Base-by-base conservation (phyloP, 441 rosid genomes). In the Aleurites moluccanus region DNA sequence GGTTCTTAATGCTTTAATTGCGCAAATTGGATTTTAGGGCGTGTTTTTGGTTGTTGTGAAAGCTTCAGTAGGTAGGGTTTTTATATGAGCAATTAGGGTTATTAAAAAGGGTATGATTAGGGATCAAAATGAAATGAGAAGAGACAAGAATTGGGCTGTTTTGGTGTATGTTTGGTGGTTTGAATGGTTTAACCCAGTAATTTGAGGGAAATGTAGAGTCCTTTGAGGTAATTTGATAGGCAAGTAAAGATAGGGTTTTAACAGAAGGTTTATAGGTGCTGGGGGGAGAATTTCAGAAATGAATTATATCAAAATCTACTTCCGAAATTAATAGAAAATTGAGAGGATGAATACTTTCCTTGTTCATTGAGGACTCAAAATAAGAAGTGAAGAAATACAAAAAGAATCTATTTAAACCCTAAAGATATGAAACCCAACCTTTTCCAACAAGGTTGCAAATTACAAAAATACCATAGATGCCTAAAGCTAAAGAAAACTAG, bases 1-100 rank as follows among this genome's bases (percentile, higher is more conserved):
- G 35, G 64, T 70, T 76, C 47, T 57, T 71, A 18, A 59, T 52
- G 55, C 56, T 8, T 69, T 18, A 10, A 16, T 18, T 21, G 8
- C 16, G 14, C 57, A 47, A 45, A 42, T 67, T 47, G 33, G 57
- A 44, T 59, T 27, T 27, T 15, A 49, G 20, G 6, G 16, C 6
- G 25, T 27, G 69, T 33, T 6, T 20, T 67, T 5, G 21, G 14
- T 27, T 67, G 1, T 45, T 20, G n/a, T 66, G 57, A 67, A 47
- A 9, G 30, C 5, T 66, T 44, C n/a, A 40, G 3, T 11, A 67
- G 57, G 38, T 67, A 16, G 57, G 33, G 23, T 21, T 47, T 47
- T 38, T 30, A 5, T 49, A 55, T 16, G 56, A 60, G 38, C 64
- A 27, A 47, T 49, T 49, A 66, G 18, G 16, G 23, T 60, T 28